These are phyloP conservation scores for Falciphora oryzae DNA, from an alignment of 2,329 filamentous ascomycete species.

Conservation along the genomic window DNA sequence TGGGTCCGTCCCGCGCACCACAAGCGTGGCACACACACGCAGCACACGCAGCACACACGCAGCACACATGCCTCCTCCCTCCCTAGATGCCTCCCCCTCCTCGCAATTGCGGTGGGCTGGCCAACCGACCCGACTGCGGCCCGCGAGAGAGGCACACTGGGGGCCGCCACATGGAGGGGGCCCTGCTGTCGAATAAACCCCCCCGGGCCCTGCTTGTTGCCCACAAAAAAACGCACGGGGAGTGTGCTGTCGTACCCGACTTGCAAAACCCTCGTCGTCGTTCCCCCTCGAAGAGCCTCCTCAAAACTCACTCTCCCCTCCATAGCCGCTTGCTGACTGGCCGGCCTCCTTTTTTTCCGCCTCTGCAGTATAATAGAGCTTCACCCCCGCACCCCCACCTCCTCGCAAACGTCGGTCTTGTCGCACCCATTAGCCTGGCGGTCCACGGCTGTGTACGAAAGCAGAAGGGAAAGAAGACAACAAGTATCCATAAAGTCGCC, in stretches of 20 bases:
- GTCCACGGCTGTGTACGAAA: conserved; percentile 33
- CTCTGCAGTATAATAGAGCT: conserved; percentile 2
- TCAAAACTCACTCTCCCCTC: not conserved
- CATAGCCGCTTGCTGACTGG: not conserved
- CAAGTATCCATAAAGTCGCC: not conserved
- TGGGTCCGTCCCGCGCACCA: not conserved
- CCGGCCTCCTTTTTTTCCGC: not conserved
- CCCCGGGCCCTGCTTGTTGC: not conserved
- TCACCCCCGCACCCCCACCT: not conserved
- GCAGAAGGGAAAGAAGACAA: conserved; percentile 9
- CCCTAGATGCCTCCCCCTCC: not conserved
- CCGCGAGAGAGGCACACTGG: not conserved
- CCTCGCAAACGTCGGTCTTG: not conserved
- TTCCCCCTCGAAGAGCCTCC: not conserved
- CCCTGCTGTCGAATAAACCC: not conserved
- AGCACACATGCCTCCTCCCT: not conserved
- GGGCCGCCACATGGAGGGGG: not conserved
- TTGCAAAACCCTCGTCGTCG: not conserved
- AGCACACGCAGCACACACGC: not conserved
- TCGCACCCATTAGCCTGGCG: not conserved
- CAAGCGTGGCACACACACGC: not conserved
- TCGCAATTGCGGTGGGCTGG: not conserved
- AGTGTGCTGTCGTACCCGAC: not conserved
- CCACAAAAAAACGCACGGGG: not conserved
- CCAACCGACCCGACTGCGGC: conserved; percentile 1